Base-by-base conservation (phyloP, 2,329 filamentous ascomycete species). In the Periconia sp. region DNA sequence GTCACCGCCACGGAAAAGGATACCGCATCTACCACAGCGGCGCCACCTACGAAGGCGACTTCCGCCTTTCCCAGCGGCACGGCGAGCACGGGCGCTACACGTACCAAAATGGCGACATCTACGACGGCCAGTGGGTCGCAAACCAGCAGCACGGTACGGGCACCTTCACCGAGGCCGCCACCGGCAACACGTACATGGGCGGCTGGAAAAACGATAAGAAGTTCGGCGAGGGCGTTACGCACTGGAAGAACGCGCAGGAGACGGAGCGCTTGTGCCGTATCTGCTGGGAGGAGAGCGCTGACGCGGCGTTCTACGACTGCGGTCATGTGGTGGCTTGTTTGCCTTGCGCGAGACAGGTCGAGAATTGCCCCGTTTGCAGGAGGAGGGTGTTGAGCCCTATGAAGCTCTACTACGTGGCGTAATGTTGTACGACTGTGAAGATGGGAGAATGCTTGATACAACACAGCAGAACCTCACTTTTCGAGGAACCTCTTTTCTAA, bases 91-190 rank as follows among this genome's bases (percentile, higher is more conserved):
- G 85, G 47, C 75, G 75, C 13, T 82, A 86, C 76, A 81, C 78
- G 6, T 86, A 84, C 66, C 78, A 81, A 23, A 84, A 96, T 72
- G 85, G 85, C 56, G 85, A 85, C 49, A 82, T 88, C 54, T 85
- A 81, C 61, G 72, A 74, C 17, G 78, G 79, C 41, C 67, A 88
- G 52, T 83, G 86, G 69, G 76, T 75, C 35, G 86, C 91, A 56
- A 89, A 91, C 59, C 79, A 81, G 59, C 81, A 84, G 52, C 80
- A 85, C 57, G 84, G 84, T 3, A 78, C 82, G 20, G 84, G 84
- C 30, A 82, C 79, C 1, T 82, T 81, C 53, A 74, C 82, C 31
- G 82, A 85, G 59, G 76, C 76, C 31, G 75, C 79, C 45, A 85
- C 81, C 0, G 82, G 82, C 45, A 86, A 86, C 64, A 82, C 81